These are phyloP conservation scores for Talaromyces nanjingensis DNA, from an alignment of 495 filamentous ascomycete genomes.

Conservation along the genomic window DNA sequence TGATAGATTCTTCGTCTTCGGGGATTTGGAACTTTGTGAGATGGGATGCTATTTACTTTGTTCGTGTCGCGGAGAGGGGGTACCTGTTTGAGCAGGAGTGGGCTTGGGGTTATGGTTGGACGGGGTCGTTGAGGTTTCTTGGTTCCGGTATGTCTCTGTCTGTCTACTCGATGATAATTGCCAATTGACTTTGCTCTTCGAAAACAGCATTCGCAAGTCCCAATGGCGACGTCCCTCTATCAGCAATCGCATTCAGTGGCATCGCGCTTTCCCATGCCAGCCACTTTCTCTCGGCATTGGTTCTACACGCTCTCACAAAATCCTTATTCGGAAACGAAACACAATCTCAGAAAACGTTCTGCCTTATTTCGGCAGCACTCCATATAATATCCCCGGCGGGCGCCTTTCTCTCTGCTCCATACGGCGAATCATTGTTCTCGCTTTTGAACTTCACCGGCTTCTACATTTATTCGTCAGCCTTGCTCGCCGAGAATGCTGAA, in stretches of 20 bases:
- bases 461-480: conserved; percentile 58
- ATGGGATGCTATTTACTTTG: conserved; percentile 93
- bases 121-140: conserved; percentile 41
- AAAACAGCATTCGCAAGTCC: conserved; percentile 20
- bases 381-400: conserved; percentile 84
- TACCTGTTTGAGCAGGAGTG: conserved; percentile 93
- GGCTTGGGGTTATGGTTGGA: conserved; percentile 76
- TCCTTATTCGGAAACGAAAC: conserved; percentile 27
- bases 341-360: conserved; percentile 32
- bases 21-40: conserved; percentile 53
- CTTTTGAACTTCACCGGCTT: conserved; percentile 69
- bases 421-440: conserved; percentile 73
- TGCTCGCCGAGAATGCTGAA: conserved; percentile 24
- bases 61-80: conserved; percentile 58
- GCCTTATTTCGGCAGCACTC: conserved; percentile 61
- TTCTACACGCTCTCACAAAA: conserved; percentile 52
- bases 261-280: conserved; percentile 58
- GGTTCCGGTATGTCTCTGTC: conserved; percentile 35
- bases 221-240: conserved; percentile 10
- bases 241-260: conserved; percentile 41
- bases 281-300: conserved; percentile 69
- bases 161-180: not conserved
- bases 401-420: conserved; percentile 83
- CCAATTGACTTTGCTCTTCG: not conserved
- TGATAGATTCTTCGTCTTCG: conserved; percentile 13